Evolutionary conservation across 192 early-diverging fungal species (phyloP).

Genomic region (Coemansia sp.): DNA sequence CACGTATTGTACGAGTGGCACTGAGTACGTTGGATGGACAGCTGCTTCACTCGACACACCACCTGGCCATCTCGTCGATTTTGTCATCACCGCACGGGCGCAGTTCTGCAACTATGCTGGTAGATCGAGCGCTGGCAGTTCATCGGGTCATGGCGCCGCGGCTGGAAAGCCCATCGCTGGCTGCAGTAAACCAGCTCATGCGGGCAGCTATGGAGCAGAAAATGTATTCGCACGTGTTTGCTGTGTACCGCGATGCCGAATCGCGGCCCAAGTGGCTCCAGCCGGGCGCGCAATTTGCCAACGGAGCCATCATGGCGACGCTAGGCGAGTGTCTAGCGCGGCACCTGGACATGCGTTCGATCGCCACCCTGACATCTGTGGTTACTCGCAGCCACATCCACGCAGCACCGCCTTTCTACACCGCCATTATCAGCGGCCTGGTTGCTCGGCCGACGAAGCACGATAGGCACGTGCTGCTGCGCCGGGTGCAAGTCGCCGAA

Average conservation of each 20-base stretch:
- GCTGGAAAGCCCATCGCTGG: constrained; percentile 16
- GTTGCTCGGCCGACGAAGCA: neutral
- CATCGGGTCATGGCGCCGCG: constrained; percentile 20
- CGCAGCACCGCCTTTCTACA: constrained; percentile 14
- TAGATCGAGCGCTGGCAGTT: constrained; percentile 3
- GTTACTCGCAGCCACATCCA: neutral
- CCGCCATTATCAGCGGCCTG: constrained; percentile 30
- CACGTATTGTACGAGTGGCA: constrained; percentile 1
- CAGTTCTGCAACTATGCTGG: too few relatives aligned
- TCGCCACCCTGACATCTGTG: constrained; percentile 10
- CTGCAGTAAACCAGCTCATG: constrained; percentile 23
- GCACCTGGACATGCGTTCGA: constrained; percentile 11
- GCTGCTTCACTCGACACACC: constrained; percentile 31
- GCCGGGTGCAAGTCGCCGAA: constrained; percentile 12
- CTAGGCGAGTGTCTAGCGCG: constrained; percentile 19
- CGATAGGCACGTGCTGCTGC: neutral
- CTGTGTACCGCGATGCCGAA: constrained; percentile 20
- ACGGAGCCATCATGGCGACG: constrained; percentile 10
- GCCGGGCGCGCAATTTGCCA: neutral
- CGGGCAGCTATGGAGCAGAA: neutral
- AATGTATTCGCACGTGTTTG: constrained; percentile 7
- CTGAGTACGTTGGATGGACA: neutral
- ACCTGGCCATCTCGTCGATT: constrained; percentile 9
- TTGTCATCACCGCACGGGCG: neutral
- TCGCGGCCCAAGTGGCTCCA: neutral